phyloP scores from a whole-genome alignment of 2,329 filamentous ascomycete species.

The Cladosporium sp. region DNA sequence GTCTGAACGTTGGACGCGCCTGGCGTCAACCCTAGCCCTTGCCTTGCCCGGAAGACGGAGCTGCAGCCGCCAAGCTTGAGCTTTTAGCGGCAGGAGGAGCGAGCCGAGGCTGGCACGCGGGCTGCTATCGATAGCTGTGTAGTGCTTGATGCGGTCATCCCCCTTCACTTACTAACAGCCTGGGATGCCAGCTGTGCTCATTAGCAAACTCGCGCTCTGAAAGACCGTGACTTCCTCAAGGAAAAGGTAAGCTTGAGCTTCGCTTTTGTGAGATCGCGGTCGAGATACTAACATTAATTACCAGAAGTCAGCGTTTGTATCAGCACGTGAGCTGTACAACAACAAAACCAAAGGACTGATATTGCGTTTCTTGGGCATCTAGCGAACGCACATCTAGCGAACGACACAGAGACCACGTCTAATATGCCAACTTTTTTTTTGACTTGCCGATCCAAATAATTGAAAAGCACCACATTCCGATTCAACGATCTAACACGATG shows the following conservation, averaged over 20 bases:
- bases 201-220: not conserved
- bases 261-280: too few relatives aligned
- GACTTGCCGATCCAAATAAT: too few relatives aligned
- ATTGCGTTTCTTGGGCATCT: too few relatives aligned
- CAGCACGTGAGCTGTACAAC: not conserved
- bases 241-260: too few relatives aligned
- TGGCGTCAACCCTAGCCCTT: conserved; percentile 5
- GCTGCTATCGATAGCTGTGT: not conserved
- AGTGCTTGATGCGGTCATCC: conserved; percentile 10
- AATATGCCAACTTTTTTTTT: too few relatives aligned
- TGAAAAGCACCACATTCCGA: not conserved
- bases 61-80: not conserved
- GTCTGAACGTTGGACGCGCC: conserved; percentile 7
- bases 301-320: not conserved
- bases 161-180: not conserved
- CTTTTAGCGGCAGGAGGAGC: not conserved
- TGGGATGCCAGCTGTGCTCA: not conserved
- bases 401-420: too few relatives aligned
- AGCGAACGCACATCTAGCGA: too few relatives aligned
- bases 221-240: too few relatives aligned
- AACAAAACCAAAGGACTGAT: not conserved
- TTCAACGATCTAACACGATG: conserved; percentile 45
- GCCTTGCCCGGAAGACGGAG: not conserved
- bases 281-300: too few relatives aligned
- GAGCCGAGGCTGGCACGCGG: not conserved